phyloP scores from a whole-genome alignment of 352 stramenopile genomes.

The Phytophthora pistaciae region DNA sequence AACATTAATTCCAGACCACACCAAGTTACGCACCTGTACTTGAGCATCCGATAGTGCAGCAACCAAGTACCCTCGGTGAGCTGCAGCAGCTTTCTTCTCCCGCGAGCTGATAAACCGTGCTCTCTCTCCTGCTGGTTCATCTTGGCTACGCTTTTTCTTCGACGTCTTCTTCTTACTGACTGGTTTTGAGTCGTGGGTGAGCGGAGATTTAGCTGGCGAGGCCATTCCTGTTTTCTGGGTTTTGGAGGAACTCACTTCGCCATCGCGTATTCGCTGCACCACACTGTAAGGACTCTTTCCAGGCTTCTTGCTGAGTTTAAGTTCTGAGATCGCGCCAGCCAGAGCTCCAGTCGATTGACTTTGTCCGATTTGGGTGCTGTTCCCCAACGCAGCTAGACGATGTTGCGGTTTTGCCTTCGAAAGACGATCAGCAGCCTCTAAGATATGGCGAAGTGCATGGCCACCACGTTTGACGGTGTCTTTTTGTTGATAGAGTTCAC shows the following conservation, averaged over 20 bases:
- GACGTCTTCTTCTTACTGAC: constrained; percentile 37
- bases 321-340: constrained; percentile 50
- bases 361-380: constrained; percentile 40
- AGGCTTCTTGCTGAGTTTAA: constrained; percentile 32
- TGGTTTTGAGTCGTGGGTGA: neutral
- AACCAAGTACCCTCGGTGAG: constrained; percentile 70
- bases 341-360: constrained; percentile 54
- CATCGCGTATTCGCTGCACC: constrained; percentile 46
- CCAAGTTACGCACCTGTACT: constrained; percentile 46
- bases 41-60: constrained; percentile 67
- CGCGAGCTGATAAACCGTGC: constrained; percentile 57
- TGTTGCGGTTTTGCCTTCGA: constrained; percentile 59
- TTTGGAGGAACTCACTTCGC: constrained; percentile 13
- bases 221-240: constrained; percentile 6
- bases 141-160: constrained; percentile 17
- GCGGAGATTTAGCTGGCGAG: constrained; percentile 16
- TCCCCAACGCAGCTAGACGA: constrained; percentile 44
- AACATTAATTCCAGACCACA: neutral
- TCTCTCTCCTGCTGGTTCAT: constrained; percentile 3
- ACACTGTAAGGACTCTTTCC: constrained; percentile 69
- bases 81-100: constrained; percentile 60
- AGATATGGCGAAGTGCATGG: constrained; percentile 78
- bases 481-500: constrained; percentile 73
- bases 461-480: constrained; percentile 39
- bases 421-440: constrained; percentile 65